Percentiles rank a stretch among this genome's conserved stretches.
phyloP scores from a whole-genome alignment of 2,329 filamentous ascomycete species.

The Fusarium pilosicola region DNA sequence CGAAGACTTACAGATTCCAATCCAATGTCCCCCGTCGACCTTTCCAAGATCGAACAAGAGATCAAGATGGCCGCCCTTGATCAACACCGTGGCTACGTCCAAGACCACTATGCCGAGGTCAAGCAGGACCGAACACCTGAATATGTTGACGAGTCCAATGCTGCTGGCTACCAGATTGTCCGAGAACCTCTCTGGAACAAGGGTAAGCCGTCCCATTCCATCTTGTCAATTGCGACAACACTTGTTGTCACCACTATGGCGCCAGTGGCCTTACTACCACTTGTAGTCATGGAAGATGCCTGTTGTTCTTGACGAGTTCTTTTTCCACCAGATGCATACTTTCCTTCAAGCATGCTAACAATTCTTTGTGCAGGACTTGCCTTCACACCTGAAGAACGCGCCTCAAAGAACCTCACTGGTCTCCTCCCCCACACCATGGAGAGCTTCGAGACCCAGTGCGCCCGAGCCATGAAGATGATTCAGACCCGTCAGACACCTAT shows the following conservation, averaged over 20 bases:
- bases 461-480: constrained; percentile 79
- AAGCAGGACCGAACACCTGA: constrained; percentile 64
- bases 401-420: constrained; percentile 72
- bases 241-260: constrained; percentile 26
- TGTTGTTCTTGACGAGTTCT: neutral
- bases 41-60: constrained; percentile 65
- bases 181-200: constrained; percentile 73
- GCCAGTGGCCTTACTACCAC: neutral
- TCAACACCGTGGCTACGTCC: constrained; percentile 68
- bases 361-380: constrained; percentile 61
- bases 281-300: neutral
- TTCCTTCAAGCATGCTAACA: constrained; percentile 20
- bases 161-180: constrained; percentile 69
- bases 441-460: constrained; percentile 67
- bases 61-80: constrained; percentile 71
- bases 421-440: constrained; percentile 73
- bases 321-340: neutral
- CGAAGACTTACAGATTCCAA: constrained; percentile 63
- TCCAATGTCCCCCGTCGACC: constrained; percentile 66
- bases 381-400: constrained; percentile 71
- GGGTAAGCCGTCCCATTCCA: constrained; percentile 56
- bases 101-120: constrained; percentile 66
- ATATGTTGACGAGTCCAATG: constrained; percentile 62
- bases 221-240: constrained; percentile 14
- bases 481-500: constrained; percentile 74